Base-by-base conservation (phyloP, 176 grass and related monocot species). In the Aechmea fasciata region DNA sequence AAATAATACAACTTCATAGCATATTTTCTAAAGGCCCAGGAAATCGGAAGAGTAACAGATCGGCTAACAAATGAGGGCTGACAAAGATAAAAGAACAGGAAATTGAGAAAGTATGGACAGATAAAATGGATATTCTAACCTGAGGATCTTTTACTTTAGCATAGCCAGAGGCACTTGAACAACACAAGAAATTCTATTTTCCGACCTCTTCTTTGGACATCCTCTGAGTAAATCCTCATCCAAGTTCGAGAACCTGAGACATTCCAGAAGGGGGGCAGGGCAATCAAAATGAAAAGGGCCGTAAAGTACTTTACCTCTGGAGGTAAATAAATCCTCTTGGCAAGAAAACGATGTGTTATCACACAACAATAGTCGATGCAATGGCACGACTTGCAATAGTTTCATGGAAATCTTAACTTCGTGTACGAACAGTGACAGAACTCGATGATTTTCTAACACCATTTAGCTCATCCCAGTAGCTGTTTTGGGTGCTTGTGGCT, bases 361-460 rank as follows among this genome's bases (percentile, higher is more conserved):
- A 41, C 33, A 7, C 33, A 41, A 7, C 33, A 6, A 41, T 7
- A 41, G 33, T 41, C 33, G 33, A 41, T 41, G 54, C 12, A 57
- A 59, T n/a, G 54, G 14, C 2, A 59, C 5, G 54, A 59, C 14
- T 59, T 17, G 54, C 19, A 47, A 1, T n/a, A 63, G 11, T 23
- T 63, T 12, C 48, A 50, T 9, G 11, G 8, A 67, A 47, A 19
- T 79, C 51, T 62, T 82, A 80, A 82, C 59, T 67, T 57, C 87
- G 81, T 69, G 80, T 78, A 75, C 82, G 71, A 20, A 87, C 75
- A 11, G 84, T 67, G 1, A 85, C 3, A 71, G 77, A 52, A 14
- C 78, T 23, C 48, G 75, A 84, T 70, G 81, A 71, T 64, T 72
- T 26, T 18, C 23, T 50, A 61, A 72, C 62, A 70, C 59, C 71